Base-by-base conservation (phyloP, 139 green algal genomes). In the Chlorella vulgaris region DNA sequence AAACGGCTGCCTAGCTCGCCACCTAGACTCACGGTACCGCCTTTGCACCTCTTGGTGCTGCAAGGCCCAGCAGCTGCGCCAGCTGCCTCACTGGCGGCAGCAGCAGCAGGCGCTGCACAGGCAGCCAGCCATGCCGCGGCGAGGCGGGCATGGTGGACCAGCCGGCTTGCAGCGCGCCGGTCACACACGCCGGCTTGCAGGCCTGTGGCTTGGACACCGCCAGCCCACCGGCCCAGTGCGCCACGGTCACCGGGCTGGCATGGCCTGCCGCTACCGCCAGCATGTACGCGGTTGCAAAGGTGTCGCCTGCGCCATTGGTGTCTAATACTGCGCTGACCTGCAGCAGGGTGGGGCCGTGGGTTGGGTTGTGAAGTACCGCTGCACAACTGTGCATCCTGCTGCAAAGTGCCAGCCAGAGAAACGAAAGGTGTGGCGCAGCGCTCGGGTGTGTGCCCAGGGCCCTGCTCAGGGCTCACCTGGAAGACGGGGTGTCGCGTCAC, bases 261-360 rank as follows among this genome's bases (percentile, higher is more conserved):
- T 87, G 43, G 0, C 86, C 80, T 1, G 40, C 33, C 1, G 83
- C 83, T 50, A 91, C 69, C 7, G 87, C 88, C 22, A 96, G 70
- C 90, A 94, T 92, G 86, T 92, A 95, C 6, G 78, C 87, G 10
- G 91, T 93, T 26, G 92, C 90, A 80, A 97, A 97, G 0, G 89
- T 93, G 84, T 97, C 93, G 0, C 93, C 93, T 4, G 93, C 93
- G 21, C 93, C 93, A 69, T 97, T 97, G 47, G 92, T 97, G 82
- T 97, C 91, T 43, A 89, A 79, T 43, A 89, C 85, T n/a, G 42
- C 79, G 13, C 28, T 13, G 29, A 80, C 55, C 55, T 65, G 55
- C 65, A 71, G 65, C 10, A 21, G 5, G 36, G 35, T 69, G 58
- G 58, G 58, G 8, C 28, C 58, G 33, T 66, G 58, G 28, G 13